Conservation (phyloP, 2,329 filamentous ascomycete genomes). For the Cercospora berteroae region DNA sequence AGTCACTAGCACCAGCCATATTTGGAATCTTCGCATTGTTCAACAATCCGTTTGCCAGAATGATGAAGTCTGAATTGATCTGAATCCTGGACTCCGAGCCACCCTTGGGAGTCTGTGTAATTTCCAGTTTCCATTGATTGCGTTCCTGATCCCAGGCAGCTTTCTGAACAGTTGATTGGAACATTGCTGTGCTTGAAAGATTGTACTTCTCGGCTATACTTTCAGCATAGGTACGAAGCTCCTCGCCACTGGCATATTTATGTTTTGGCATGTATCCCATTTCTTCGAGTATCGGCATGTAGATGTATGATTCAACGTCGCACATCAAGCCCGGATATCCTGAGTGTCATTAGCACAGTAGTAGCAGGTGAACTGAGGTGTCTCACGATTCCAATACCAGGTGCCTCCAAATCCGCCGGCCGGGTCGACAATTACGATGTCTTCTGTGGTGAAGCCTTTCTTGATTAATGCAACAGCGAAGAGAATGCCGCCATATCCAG, state of each 20-base stretch:
- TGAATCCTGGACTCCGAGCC: constrained; percentile 23
- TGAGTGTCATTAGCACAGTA: constrained; percentile 1
- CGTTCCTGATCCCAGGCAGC: constrained; percentile 50
- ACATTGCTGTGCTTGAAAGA: constrained; percentile 46
- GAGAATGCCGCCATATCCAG: constrained; percentile 47
- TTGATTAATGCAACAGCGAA: constrained; percentile 44
- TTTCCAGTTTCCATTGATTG: constrained; percentile 37
- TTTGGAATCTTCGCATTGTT: constrained; percentile 48
- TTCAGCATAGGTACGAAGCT: constrained; percentile 50
- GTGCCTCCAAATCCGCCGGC: constrained; percentile 51
- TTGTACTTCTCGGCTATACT: constrained; percentile 47
- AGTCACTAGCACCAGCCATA: constrained; percentile 41
- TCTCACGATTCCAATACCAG: constrained; percentile 48
- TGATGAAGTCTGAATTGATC: constrained; percentile 42
- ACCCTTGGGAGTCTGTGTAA: constrained; percentile 35
- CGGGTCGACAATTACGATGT: constrained; percentile 47
- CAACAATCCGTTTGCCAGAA: constrained; percentile 45
- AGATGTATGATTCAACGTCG: constrained; percentile 61
- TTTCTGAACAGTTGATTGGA: constrained; percentile 47
- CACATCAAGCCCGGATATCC: constrained; percentile 51
- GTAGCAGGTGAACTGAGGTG: neutral
- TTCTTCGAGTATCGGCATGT: constrained; percentile 59
- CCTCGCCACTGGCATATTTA: constrained; percentile 47
- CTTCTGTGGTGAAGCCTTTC: constrained; percentile 37
- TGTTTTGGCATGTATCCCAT: constrained; percentile 58